Evolutionary conservation across 2,329 filamentous ascomycete genomes (phyloP).

Genomic region (Cryphonectria parasitica): DNA sequence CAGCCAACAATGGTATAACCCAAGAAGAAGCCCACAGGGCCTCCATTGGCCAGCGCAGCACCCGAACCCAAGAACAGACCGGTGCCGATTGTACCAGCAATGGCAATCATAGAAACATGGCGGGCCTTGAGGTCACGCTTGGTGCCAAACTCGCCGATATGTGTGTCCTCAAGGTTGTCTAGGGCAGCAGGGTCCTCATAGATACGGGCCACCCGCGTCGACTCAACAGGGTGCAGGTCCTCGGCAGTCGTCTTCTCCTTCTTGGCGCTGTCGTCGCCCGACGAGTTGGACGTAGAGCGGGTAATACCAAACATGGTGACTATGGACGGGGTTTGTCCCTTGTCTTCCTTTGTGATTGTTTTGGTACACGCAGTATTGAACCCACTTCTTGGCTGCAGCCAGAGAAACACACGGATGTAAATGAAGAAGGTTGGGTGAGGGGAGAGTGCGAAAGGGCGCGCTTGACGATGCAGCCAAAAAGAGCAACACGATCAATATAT

Average conservation of each 20-base stretch:
- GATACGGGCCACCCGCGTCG: constrained; percentile 11
- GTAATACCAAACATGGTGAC: constrained; percentile 23
- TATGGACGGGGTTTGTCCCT: no score
- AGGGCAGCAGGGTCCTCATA: constrained; percentile 25
- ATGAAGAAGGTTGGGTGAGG: not conserved
- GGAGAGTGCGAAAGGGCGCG: not conserved
- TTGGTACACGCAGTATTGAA: constrained; percentile 2
- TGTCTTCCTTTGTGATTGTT: not conserved
- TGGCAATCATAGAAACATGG: constrained; percentile 41
- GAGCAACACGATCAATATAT: not conserved
- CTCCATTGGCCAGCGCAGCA: constrained; percentile 61
- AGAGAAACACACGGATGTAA: not conserved
- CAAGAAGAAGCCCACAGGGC: constrained; percentile 62
- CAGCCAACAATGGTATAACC: constrained; percentile 60
- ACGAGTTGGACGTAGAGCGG: constrained; percentile 18
- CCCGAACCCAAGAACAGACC: constrained; percentile 66
- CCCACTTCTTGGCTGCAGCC: not conserved
- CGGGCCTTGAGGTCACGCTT: constrained; percentile 31
- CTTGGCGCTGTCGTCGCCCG: constrained; percentile 19
- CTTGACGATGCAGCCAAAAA: not conserved
- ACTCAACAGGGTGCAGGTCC: constrained; percentile 18
- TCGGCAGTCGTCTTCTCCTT: constrained; percentile 22
- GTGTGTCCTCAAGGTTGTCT: constrained; percentile 22
- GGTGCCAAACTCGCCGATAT: constrained; percentile 27
- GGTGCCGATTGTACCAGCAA: constrained; percentile 47